Evolutionary conservation across 2,329 filamentous ascomycete species (phyloP).

Genomic region (Penicillium freii): DNA sequence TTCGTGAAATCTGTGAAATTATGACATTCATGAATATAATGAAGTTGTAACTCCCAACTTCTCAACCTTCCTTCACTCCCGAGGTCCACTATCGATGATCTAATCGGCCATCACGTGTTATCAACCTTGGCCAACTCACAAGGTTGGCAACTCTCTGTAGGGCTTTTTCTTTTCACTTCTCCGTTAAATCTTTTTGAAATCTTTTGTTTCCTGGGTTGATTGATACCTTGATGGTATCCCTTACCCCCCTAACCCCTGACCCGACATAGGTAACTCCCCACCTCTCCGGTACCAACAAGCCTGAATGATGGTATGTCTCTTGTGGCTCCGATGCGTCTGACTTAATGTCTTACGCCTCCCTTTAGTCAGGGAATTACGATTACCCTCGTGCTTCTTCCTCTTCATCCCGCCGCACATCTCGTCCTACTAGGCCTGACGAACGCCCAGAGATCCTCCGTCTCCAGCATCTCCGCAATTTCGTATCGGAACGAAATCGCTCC

Average conservation of each 20-base stretch:
- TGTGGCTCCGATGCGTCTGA: constrained; percentile 8
- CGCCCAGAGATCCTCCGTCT: constrained; percentile 30
- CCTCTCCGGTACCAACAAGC: constrained; percentile 1
- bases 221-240: not conserved
- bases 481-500: constrained; percentile 38
- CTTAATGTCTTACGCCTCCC: constrained; percentile 8
- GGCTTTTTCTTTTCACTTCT: not conserved
- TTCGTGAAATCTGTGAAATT: too few relatives aligned
- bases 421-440: constrained; percentile 21
- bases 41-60: not conserved
- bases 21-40: not conserved
- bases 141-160: constrained; percentile 2
- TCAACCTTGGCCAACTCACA: not conserved
- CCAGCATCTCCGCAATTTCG: constrained; percentile 40
- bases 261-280: not conserved
- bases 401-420: constrained; percentile 31
- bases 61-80: not conserved
- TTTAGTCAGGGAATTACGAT: constrained; percentile 46
- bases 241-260: not conserved
- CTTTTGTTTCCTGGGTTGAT: not conserved
- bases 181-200: not conserved
- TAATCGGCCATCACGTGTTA: constrained; percentile 26
- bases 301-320: constrained; percentile 25
- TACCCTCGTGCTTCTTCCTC: constrained; percentile 43
- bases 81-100: constrained; percentile 22